Percentiles rank a stretch among this genome's conserved stretches.
These are phyloP conservation scores for Eucalyptus tenuipes DNA, from an alignment of 345 rosid genomes.

Conservation along the genomic window DNA sequence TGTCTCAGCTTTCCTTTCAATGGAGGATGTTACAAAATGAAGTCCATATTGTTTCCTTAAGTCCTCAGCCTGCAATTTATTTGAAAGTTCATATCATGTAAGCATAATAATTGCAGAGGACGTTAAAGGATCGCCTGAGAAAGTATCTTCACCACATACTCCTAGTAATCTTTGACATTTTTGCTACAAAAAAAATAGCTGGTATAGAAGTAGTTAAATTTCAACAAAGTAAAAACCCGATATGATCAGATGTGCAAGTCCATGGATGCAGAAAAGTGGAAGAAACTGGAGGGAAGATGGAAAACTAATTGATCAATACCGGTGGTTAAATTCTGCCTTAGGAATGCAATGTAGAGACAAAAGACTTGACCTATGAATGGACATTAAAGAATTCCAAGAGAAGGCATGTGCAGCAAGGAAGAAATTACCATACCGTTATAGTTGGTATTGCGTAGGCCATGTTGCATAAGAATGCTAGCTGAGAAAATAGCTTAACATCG, in stretches of 20 bases:
- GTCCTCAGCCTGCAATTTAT: conserved; percentile 28
- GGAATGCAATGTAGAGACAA: background rate
- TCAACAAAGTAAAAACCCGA: background rate
- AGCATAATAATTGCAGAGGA: background rate
- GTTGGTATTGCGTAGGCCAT: conserved; percentile 74
- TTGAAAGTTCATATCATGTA: background rate
- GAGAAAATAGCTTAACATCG: conserved; percentile 57
- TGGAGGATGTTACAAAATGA: conserved; percentile 66
- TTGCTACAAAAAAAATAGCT: background rate
- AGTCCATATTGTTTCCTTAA: conserved; percentile 52
- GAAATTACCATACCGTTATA: conserved; percentile 28
- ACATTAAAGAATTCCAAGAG: background rate
- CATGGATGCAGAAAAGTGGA: background rate
- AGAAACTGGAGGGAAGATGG: background rate
- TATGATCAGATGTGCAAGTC: background rate
- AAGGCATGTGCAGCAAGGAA: background rate
- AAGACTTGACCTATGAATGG: background rate
- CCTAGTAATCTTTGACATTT: background rate
- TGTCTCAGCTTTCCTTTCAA: conserved; percentile 66
- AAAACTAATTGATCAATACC: background rate
- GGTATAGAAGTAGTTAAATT: background rate
- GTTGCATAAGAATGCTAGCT: conserved; percentile 75
- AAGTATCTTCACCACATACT: background rate
- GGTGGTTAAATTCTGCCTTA: background rate
- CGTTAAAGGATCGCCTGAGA: background rate